Evolutionary conservation across 352 stramenopile species (phyloP).

Genomic region (Globisporangium okanoganense): DNA sequence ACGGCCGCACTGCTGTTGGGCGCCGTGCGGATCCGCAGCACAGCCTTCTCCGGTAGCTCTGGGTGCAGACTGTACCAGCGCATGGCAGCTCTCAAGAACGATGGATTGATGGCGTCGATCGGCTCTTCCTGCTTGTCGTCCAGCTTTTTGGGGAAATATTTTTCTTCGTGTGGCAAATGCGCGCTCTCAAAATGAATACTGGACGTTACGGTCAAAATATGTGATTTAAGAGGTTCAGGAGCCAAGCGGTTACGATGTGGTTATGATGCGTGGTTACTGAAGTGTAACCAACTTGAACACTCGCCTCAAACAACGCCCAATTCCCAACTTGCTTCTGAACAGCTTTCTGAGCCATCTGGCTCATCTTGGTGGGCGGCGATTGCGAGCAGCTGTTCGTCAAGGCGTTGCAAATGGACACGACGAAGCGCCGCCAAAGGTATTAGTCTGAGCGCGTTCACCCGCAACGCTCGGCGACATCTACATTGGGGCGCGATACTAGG

Average conservation of each 20-base stretch:
- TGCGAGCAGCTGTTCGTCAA: background rate
- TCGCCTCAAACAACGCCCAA: too few relatives aligned
- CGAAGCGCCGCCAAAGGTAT: background rate
- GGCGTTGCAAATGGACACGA: background rate
- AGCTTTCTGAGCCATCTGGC: constrained; percentile 5
- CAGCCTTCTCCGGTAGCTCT: constrained; percentile 45
- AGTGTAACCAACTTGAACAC: too few relatives aligned
- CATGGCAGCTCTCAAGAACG: constrained; percentile 23
- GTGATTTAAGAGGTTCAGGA: background rate
- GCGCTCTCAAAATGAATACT: background rate
- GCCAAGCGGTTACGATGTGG: too few relatives aligned
- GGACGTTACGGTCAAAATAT: background rate
- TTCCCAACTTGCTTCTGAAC: background rate
- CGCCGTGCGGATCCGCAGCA: constrained; percentile 58
- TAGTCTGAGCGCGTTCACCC: too few relatives aligned
- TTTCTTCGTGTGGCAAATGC: background rate
- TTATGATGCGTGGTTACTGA: too few relatives aligned
- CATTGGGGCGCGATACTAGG: too few relatives aligned
- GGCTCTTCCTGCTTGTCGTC: background rate
- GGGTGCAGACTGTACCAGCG: constrained; percentile 71
- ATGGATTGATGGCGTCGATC: background rate
- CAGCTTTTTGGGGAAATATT: background rate
- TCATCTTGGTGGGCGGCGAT: background rate
- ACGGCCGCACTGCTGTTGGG: constrained; percentile 41
- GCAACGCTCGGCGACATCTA: too few relatives aligned